Evolutionary conservation across 2,329 filamentous ascomycete species (phyloP).

Genomic region (Teratosphaeria epicoccoides): DNA sequence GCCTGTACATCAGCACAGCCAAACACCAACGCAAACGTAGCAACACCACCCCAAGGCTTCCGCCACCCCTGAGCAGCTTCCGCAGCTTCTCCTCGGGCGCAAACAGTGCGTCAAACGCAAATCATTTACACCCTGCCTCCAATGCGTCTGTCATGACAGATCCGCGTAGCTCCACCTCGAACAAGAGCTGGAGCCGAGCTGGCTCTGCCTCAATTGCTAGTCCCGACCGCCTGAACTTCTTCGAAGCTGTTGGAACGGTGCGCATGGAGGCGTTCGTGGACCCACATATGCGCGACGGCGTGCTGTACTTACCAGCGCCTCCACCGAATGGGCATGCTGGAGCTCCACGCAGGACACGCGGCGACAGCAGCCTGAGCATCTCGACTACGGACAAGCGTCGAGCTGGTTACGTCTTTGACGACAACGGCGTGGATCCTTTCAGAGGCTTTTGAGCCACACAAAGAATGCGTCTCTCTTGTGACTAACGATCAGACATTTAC

Average conservation of each 20-base stretch:
- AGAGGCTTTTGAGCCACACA: conserved; percentile 6
- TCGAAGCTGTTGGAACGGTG: conserved; percentile 80
- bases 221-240: conserved; percentile 47
- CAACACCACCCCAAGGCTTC: conserved; percentile 69
- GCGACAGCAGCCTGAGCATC: conserved; percentile 20
- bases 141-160: conserved; percentile 14
- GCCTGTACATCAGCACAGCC: conserved; percentile 51
- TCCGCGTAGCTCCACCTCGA: conserved; percentile 13
- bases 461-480: not conserved
- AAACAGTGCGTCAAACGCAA: conserved; percentile 29
- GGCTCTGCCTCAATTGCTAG: conserved; percentile 20
- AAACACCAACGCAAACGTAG: conserved; percentile 74
- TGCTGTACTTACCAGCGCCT: conserved; percentile 23
- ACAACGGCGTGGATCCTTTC: conserved; percentile 27
- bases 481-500: not conserved
- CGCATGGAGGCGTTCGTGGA: conserved; percentile 96
- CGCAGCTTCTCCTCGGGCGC: conserved; percentile 59
- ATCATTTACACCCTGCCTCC: conserved; percentile 7
- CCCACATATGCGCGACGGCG: conserved; percentile 25
- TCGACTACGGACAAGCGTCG: conserved; percentile 21
- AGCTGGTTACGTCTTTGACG: conserved; percentile 26
- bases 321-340: conserved; percentile 10
- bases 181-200: conserved; percentile 15
- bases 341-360: conserved; percentile 12
- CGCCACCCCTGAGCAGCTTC: conserved; percentile 57